Evolutionary conservation across 2,329 filamentous ascomycete genomes (phyloP).

Genomic region (Aspergillus clavatus): DNA sequence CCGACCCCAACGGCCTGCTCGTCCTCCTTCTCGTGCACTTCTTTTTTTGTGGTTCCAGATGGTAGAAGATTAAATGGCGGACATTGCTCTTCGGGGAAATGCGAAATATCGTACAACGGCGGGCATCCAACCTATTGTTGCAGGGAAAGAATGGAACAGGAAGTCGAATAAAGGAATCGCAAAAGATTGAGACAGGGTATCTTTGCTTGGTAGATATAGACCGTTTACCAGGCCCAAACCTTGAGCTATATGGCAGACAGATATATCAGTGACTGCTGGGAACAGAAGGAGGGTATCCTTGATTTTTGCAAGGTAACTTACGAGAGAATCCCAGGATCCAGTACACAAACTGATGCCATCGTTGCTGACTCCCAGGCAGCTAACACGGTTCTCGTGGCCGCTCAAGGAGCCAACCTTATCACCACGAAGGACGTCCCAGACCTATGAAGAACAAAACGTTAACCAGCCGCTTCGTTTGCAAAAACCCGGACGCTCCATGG

Average conservation of each 20-base stretch:
- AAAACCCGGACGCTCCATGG: no score
- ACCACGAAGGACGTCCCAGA: conserved; percentile 94
- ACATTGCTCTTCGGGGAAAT: conserved; percentile 23
- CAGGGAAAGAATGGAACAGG: conserved; percentile 29
- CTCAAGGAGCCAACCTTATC: conserved; percentile 96
- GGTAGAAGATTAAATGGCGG: conserved; percentile 19
- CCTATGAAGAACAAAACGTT: conserved; percentile 51
- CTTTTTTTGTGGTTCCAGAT: conserved; percentile 17
- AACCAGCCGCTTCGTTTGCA: conserved; percentile 4
- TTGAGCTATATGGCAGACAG: conserved; percentile 58
- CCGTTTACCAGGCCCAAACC: conserved; percentile 72
- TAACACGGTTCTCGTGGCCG: conserved; percentile 97
- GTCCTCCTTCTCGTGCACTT: conserved; percentile 4
- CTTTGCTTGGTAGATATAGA: conserved; percentile 24
- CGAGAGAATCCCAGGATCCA: conserved; percentile 98
- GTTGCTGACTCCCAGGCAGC: conserved; percentile 97
- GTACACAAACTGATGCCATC: conserved; percentile 99
- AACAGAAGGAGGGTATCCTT: background rate
- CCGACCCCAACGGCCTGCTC: background rate
- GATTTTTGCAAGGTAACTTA: conserved; percentile 49
- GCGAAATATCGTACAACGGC: conserved; percentile 43
- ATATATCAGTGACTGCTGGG: background rate
- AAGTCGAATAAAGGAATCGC: conserved; percentile 35
- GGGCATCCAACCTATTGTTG: conserved; percentile 31
- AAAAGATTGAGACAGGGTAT: conserved; percentile 35